These are phyloP conservation scores for Vaucheria bursata DNA, from an alignment of 352 stramenopile genomes.

Conservation along the genomic window DNA sequence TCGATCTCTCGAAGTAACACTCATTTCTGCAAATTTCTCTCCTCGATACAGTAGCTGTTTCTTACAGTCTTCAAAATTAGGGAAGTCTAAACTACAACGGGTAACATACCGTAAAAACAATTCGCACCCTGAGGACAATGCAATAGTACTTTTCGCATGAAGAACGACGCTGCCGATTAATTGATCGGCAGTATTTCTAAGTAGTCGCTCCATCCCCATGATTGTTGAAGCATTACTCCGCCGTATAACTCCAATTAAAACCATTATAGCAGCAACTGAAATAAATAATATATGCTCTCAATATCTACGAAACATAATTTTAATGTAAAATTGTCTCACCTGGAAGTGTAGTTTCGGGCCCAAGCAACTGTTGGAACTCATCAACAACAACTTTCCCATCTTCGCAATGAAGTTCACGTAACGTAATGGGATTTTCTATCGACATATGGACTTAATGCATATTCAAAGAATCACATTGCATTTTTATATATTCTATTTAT, in stretches of 20 bases:
- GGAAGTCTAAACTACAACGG: constrained; percentile 12
- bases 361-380: constrained; percentile 34
- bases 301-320: no score
- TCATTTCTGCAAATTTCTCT: constrained; percentile 82
- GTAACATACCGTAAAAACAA: constrained; percentile 38
- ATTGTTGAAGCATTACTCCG: constrained; percentile 43
- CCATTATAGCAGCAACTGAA: constrained; percentile 38
- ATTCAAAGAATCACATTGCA: no score
- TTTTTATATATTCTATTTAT: no score
- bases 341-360: constrained; percentile 35
- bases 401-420: no score
- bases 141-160: constrained; percentile 29
- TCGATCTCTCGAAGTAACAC: constrained; percentile 73
- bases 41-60: constrained; percentile 49
- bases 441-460: no score
- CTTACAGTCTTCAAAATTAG: constrained; percentile 9
- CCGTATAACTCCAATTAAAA: constrained; percentile 38
- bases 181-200: background rate
- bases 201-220: constrained; percentile 39
- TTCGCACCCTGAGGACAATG: constrained; percentile 26
- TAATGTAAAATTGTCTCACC: constrained; percentile 2
- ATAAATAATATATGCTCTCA: no score
- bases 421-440: no score
- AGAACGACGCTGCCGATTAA: constrained; percentile 5
- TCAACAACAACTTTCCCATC: constrained; percentile 22